Evolutionary conservation across 169 alveolate genomes (phyloP), one percentile per base, ranked within the genome.

Genomic region (Cardiosporidium cionae): DNA sequence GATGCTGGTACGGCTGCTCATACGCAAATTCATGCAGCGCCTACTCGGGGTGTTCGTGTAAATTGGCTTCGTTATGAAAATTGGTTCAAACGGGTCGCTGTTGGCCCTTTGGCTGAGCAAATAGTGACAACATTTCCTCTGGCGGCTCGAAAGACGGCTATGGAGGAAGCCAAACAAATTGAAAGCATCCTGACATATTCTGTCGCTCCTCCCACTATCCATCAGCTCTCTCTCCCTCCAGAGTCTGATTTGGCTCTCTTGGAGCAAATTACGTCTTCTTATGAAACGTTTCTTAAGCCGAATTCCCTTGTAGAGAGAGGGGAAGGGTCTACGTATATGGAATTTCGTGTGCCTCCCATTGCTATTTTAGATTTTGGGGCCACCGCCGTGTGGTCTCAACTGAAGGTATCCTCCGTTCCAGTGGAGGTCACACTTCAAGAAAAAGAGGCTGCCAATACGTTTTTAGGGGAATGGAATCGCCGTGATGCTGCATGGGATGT

Each of bases 11-110:
- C 74, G 31, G 74, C 34, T 52, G 72, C 74, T 64, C 69, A 52
- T 52, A 62, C 67, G 36, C 65, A 52, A 34, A 69, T 63, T 22
- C 75, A 44, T 34, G 81, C 75, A 33, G 68, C 76, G 53, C 66
- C 80, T 34, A 75, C 75, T 32, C 58, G 82, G 3, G 82, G 82
- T 23, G 68, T 72, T 31, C 74, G 82, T 27, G 76, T 75, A 22
- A 71, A 75, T 34, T 75, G 82, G 82, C 64, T 65, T 29, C 62
- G 82, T 0, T 75, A 44, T 31, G 82, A 75, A 32, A 54, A 31
- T 25, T 36, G 64, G 33, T 75, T 75, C 27, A 52, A 73, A 2
- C 68, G 76, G 3, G 70, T 75, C 23, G 65, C 82, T 9, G 52
- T 75, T n/a, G 82, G 82, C 37, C 82, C 82, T 3, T 75, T 75